Conservation (phyloP, 2,329 filamentous ascomycete species). For the Fusarium denticulatum region DNA sequence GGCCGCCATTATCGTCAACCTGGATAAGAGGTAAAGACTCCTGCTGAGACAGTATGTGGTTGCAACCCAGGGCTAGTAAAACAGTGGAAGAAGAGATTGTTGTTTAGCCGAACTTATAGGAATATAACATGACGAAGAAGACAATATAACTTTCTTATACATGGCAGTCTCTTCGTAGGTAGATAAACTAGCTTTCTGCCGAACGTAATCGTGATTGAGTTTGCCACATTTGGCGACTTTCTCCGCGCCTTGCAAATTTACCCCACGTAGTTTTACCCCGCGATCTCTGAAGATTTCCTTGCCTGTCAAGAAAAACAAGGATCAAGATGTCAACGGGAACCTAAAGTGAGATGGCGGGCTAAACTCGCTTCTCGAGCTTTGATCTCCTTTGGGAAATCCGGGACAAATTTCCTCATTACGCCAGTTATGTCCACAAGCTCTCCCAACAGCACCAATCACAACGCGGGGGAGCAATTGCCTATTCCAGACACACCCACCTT, state of each 20-base stretch:
- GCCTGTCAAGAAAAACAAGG: neutral
- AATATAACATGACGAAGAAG: rapidly evolving
- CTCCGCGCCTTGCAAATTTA: neutral
- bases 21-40: neutral
- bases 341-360: neutral
- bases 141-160: neutral
- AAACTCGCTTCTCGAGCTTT: neutral
- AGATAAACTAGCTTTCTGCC: neutral
- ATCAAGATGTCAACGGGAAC: no score
- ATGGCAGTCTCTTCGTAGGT: rapidly evolving
- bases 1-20: neutral
- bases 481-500: neutral
- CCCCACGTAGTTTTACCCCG: neutral
- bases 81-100: neutral
- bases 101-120: rapidly evolving
- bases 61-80: no score
- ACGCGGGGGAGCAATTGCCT: neutral
- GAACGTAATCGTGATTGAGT: neutral
- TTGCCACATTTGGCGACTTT: neutral
- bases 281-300: neutral
- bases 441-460: no score
- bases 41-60: no score
- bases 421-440: no score
- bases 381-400: neutral
- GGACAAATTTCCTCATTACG: neutral